A percentile compares a stretch with the other conserved stretches of the same genome.
Evolutionary conservation across 768 basidiomycete species (phyloP).

Genomic region (Epithele typhae): DNA sequence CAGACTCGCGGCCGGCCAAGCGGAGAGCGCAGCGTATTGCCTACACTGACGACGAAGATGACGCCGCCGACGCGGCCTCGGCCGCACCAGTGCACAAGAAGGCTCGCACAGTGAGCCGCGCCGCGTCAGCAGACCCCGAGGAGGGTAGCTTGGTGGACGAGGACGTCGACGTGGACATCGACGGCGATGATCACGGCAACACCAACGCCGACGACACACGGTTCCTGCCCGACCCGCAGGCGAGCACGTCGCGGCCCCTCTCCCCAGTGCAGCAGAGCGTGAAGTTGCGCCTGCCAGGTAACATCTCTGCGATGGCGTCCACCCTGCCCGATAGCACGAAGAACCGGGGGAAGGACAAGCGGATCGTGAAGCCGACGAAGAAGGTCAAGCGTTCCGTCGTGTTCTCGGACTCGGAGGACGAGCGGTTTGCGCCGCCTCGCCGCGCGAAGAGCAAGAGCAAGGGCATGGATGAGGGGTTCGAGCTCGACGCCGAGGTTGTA

Average conservation of each 20-base stretch:
- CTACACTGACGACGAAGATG: conserved; percentile 22
- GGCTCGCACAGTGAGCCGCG: conserved; percentile 13
- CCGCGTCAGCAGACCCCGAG: conserved; percentile 18
- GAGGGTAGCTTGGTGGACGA: conserved; percentile 25
- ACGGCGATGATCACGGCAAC: too few species aligned
- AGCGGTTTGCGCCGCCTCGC: too few species aligned
- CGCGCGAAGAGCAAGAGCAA: too few species aligned
- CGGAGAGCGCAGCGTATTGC: conserved; percentile 22
- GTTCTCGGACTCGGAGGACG: conserved; percentile 16
- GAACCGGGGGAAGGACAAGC: conserved; percentile 5
- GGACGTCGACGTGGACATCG: conserved; percentile 22
- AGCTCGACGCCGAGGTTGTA: too few species aligned
- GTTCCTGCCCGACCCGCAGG: conserved; percentile 15
- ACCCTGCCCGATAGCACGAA: too few species aligned
- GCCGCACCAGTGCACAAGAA: conserved; percentile 13
- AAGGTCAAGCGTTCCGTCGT: conserved; percentile 11
- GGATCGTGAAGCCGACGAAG: conserved; percentile 9
- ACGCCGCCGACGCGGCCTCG: too few species aligned
- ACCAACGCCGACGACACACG: conserved; percentile 22
- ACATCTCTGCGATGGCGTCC: conserved; percentile 1
- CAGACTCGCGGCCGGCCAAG: conserved; percentile 6
- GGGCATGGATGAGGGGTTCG: too few species aligned
- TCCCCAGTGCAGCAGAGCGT: neutral
- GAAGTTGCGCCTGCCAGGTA: neutral
- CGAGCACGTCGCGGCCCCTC: neutral